Percentiles rank a stretch among this genome's conserved stretches.
These are phyloP conservation scores for Protomyces arabidopsidicola DNA, from an alignment of 1,139 yeast genomes.

Conservation along the genomic window DNA sequence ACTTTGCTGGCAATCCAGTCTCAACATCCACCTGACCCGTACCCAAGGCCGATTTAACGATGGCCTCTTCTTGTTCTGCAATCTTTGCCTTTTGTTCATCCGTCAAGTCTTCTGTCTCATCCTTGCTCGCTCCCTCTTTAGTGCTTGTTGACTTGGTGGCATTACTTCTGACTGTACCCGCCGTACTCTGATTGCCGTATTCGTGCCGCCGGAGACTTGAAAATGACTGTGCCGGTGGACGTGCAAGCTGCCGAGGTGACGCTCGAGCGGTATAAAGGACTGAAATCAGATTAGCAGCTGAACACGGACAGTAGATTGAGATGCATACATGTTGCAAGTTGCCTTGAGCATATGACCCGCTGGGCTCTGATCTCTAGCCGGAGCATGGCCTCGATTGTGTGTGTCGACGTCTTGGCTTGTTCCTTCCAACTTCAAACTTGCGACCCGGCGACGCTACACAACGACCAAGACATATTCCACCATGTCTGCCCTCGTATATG, in stretches of 20 bases:
- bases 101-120: conserved; percentile 1
- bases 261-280: background rate
- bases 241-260: background rate
- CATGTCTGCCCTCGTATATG: conserved; percentile 20
- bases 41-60: conserved; percentile 24
- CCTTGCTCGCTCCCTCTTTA: background rate
- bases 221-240: background rate
- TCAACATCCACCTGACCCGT: conserved; percentile 6
- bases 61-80: conserved; percentile 17
- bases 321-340: background rate
- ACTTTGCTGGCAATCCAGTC: conserved; percentile 11
- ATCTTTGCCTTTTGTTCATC: conserved; percentile 5
- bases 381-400: background rate
- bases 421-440: background rate
- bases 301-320: background rate
- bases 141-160: background rate
- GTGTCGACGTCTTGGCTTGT: no score
- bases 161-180: background rate
- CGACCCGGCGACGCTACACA: no score
- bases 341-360: background rate
- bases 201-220: background rate
- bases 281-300: background rate
- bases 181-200: background rate
- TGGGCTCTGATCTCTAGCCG: background rate
- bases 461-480: background rate